phyloP scores from a whole-genome alignment of 2,329 filamentous ascomycete species.

The Colletotrichum cuscutae region DNA sequence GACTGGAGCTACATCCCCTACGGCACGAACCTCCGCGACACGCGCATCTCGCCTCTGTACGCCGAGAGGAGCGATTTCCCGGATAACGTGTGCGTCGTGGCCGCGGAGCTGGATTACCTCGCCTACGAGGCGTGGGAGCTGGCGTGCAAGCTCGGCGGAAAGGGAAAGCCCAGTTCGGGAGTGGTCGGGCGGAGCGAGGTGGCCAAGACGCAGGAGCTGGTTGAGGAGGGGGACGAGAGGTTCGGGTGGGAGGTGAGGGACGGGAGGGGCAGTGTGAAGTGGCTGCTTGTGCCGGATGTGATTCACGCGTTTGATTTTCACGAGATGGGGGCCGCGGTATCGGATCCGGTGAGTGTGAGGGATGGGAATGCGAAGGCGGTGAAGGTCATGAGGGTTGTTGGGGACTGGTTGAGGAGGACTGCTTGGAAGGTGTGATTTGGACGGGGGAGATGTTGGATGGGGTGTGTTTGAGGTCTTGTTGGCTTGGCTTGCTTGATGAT shows the following conservation, averaged over 20 bases:
- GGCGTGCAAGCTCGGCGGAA: conserved; percentile 37
- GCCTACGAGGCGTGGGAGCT: conserved; percentile 36
- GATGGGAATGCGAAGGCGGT: conserved; percentile 45
- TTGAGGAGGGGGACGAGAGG: conserved; percentile 44
- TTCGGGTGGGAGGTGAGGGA: conserved; percentile 47
- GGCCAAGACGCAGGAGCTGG: conserved; percentile 33
- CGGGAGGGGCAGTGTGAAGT: conserved; percentile 45
- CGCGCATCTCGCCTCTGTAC: conserved; percentile 47
- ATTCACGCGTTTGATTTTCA: conserved; percentile 52
- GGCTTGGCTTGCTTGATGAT: neutral
- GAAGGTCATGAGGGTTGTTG: conserved; percentile 42
- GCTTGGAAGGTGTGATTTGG: conserved; percentile 40
- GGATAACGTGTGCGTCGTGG: conserved; percentile 48
- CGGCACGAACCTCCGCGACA: conserved; percentile 45
- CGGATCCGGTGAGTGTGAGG: conserved; percentile 42
- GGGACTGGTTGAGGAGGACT: conserved; percentile 43
- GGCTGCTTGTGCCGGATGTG: conserved; percentile 54
- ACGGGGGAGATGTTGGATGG: neutral
- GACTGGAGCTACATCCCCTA: conserved; percentile 47
- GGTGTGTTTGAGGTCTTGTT: neutral
- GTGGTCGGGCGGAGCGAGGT: conserved; percentile 33
- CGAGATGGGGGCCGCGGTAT: conserved; percentile 40
- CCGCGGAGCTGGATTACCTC: conserved; percentile 50
- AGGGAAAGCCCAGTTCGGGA: conserved; percentile 1
- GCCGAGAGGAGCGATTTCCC: conserved; percentile 45